Conservation (phyloP, 2,329 filamentous ascomycete genomes). For the Penicillium oxalicum region DNA sequence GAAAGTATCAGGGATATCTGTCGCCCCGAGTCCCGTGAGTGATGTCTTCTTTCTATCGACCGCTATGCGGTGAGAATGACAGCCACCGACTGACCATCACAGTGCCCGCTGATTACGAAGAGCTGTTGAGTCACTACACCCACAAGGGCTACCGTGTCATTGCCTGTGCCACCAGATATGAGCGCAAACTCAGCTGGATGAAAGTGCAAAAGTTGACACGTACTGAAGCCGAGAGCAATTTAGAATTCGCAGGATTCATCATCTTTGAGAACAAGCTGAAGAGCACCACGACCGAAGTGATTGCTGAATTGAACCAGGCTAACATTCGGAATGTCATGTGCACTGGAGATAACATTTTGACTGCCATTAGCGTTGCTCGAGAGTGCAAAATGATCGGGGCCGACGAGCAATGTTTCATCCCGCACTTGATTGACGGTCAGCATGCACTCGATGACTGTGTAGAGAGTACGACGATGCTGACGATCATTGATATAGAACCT, state of each 20-base stretch:
- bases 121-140: slow-evolving; percentile 82
- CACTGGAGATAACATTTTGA: slow-evolving; percentile 95
- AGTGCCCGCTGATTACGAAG: slow-evolving; percentile 83
- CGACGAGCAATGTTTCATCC: slow-evolving; percentile 84
- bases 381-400: slow-evolving; percentile 79
- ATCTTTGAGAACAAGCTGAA: slow-evolving; percentile 99
- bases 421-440: slow-evolving; percentile 71
- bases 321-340: slow-evolving; percentile 92
- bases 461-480: slow-evolving; percentile 4
- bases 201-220: slow-evolving; percentile 93
- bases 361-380: slow-evolving; percentile 88
- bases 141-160: slow-evolving; percentile 96
- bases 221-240: slow-evolving; percentile 70
- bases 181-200: slow-evolving; percentile 84
- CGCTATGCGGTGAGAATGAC: not conserved
- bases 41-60: not conserved
- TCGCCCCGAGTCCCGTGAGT: slow-evolving; percentile 67
- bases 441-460: not conserved
- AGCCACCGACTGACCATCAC: slow-evolving; percentile 4
- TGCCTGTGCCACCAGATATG: slow-evolving; percentile 83
- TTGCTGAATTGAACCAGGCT: slow-evolving; percentile 74
- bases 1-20: slow-evolving; percentile 97
- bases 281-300: slow-evolving; percentile 70
- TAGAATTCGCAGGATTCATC: slow-evolving; percentile 93
- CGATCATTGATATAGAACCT: slow-evolving; percentile 48